phyloP scores from a whole-genome alignment of 805 yeast genomes.

The Cyberlindnera nakhonratchasimensis region DNA sequence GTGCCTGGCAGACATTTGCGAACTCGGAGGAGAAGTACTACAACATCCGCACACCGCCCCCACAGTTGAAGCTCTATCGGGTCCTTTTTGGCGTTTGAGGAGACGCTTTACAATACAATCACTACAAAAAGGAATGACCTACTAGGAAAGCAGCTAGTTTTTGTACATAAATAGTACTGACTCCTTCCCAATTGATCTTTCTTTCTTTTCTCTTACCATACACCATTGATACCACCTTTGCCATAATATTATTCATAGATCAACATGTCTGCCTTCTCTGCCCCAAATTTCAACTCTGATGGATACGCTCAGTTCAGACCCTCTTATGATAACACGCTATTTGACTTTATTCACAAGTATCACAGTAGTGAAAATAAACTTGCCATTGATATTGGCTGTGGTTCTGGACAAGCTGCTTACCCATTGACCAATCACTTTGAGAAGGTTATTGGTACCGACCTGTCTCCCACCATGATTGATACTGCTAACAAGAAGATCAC shows the following conservation, averaged over 20 bases:
- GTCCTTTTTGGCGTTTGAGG: background rate
- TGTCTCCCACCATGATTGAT: constrained; percentile 53
- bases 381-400: constrained; percentile 77
- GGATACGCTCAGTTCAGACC: constrained; percentile 63
- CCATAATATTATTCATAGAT: background rate
- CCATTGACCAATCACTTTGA: constrained; percentile 43
- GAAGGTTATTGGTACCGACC: constrained; percentile 61
- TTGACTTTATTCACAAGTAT: constrained; percentile 38
- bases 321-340: constrained; percentile 53
- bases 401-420: constrained; percentile 71
- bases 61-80: background rate
- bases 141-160: too few species aligned
- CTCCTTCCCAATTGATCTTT: too few species aligned
- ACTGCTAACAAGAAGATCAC: constrained; percentile 35
- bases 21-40: constrained; percentile 12
- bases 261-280: constrained; percentile 62
- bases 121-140: background rate
- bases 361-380: constrained; percentile 36
- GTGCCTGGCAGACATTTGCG: constrained; percentile 4
- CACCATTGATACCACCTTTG: too few species aligned
- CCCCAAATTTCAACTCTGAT: constrained; percentile 45
- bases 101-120: background rate
- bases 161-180: too few species aligned
- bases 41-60: background rate
- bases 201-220: too few species aligned